phyloP scores from a whole-genome alignment of 768 basidiomycete species.

The Rhodotorula paludigena region DNA sequence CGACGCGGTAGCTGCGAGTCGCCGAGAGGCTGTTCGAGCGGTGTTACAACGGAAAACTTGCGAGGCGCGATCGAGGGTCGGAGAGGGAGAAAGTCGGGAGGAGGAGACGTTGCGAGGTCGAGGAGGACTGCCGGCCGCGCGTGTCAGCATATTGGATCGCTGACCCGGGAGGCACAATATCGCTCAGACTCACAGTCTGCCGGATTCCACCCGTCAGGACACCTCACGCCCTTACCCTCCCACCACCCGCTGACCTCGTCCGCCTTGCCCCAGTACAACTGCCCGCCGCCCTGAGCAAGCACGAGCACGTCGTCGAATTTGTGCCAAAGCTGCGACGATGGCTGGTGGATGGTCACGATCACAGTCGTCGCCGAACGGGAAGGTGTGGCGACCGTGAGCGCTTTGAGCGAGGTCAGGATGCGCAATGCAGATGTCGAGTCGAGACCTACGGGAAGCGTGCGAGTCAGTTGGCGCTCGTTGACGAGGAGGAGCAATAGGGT shows the following conservation, averaged over 20 bases:
- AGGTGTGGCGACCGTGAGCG: slow-evolving; percentile 65
- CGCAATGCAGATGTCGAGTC: slow-evolving; percentile 82
- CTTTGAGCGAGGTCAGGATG: slow-evolving; percentile 68
- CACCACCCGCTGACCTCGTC: slow-evolving; percentile 64
- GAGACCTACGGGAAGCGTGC: slow-evolving; percentile 57
- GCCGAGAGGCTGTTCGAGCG: not conserved
- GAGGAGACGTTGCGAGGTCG: slow-evolving; percentile 67
- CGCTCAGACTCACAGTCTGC: slow-evolving; percentile 58
- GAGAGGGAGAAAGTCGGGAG: not conserved
- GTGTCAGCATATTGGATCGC: too few relatives aligned
- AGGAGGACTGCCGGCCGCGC: slow-evolving; percentile 55
- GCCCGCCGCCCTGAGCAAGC: slow-evolving; percentile 64
- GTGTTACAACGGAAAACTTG: slow-evolving; percentile 1
- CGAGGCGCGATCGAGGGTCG: slow-evolving; percentile 47
- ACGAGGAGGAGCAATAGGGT: not conserved
- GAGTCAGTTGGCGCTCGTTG: slow-evolving; percentile 49
- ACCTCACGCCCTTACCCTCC: slow-evolving; percentile 53
- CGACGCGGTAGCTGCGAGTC: not conserved
- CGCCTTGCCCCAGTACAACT: slow-evolving; percentile 74
- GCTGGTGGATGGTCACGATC: slow-evolving; percentile 54
- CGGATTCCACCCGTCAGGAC: slow-evolving; percentile 78
- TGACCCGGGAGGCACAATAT: not conserved
- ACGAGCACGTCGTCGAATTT: slow-evolving; percentile 76
- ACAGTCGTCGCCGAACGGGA: slow-evolving; percentile 60
- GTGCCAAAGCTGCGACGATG: slow-evolving; percentile 48